Base-by-base conservation (phyloP, 192 early-diverging fungal species). In the Linnemannia hyalina region DNA sequence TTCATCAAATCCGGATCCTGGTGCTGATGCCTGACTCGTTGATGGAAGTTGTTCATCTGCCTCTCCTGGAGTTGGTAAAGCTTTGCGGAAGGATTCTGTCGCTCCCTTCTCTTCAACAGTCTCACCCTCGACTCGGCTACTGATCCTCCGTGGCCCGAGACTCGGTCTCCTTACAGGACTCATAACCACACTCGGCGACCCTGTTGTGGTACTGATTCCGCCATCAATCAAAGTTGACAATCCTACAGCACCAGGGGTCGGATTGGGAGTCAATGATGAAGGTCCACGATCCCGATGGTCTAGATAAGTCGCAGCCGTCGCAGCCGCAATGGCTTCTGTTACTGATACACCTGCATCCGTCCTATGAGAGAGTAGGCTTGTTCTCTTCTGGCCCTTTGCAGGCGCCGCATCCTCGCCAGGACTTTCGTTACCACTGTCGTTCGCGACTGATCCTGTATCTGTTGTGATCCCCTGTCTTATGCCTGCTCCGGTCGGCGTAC, bases 241-340 rank as follows among this genome's bases (percentile, higher is more conserved):
- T 11, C 73, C 36, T 13, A 8, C 46, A 9, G 26, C 40, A 68
- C 10, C n/a, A 55, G 57, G 26, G 18, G 4, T 47, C 11, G 41
- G 38, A 1, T 23, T 40, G 42, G 63, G 3, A 29, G 1, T 26
- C 36, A 57, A 42, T 23, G 16, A 52, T 57, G 32, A 15, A 10
- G 20, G 38, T 22, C 36, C 46, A 8, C 60, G 35, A 22, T 70
- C 76, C 8, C 71, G 63, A 3, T 78, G 76, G 40, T 83, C 78
- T 11, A 85, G 57, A 76, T 80, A 85, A 1, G 82, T 80, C 1
- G 82, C 82, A 8, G 74, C 82, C 3, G 82, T 75, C 6, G 77
- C 82, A 13, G 82, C 82, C 5, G 77, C 82, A 35, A 85, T 80
- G 23, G 77, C 77, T 49, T 85, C 82, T 20, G 77, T 75, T 1